These are phyloP conservation scores for Saturnispora halmiae DNA, from an alignment of 805 yeast species.

Conservation along the genomic window DNA sequence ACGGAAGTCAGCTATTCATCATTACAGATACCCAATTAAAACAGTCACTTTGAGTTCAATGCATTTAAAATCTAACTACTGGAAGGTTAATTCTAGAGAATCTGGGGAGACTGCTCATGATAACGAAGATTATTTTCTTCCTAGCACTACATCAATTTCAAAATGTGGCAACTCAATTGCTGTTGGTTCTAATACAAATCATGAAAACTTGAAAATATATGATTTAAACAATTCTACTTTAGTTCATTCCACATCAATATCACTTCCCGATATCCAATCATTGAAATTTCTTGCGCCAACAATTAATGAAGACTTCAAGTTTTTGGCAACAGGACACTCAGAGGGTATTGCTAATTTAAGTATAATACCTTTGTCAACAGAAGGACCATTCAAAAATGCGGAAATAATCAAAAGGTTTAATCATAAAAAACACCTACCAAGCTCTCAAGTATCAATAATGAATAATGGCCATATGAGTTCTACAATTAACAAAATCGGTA, in stretches of 20 bases:
- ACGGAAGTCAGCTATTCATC: no score
- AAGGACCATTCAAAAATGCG: slow-evolving; percentile 40
- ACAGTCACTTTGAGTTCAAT: no score
- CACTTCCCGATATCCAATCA: slow-evolving; percentile 46
- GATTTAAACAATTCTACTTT: slow-evolving; percentile 32
- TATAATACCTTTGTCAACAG: slow-evolving; percentile 44
- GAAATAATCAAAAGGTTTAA: slow-evolving; percentile 71
- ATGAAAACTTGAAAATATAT: slow-evolving; percentile 44
- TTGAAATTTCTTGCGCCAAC: slow-evolving; percentile 38
- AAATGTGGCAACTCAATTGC: slow-evolving; percentile 35
- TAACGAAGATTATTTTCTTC: slow-evolving; percentile 12
- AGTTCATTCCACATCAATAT: slow-evolving; percentile 51
- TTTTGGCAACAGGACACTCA: slow-evolving; percentile 63
- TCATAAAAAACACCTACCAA: slow-evolving; percentile 53
- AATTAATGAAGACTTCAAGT: slow-evolving; percentile 24
- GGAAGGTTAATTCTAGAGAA: slow-evolving; percentile 22
- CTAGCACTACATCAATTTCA: slow-evolving; percentile 35
- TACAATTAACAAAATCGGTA: slow-evolving; percentile 29
- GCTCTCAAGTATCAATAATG: slow-evolving; percentile 11
- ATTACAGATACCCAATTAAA: no score
- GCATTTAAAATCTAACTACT: slow-evolving; percentile 22
- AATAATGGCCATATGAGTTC: slow-evolving; percentile 14
- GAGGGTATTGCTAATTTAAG: slow-evolving; percentile 69
- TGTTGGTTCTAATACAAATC: slow-evolving; percentile 39
- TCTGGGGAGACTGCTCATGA: not conserved